A percentile compares a stretch with the other conserved stretches of the same genome.
phyloP scores from a whole-genome alignment of 2,329 filamentous ascomycete genomes.

The Cercospora sp. region DNA sequence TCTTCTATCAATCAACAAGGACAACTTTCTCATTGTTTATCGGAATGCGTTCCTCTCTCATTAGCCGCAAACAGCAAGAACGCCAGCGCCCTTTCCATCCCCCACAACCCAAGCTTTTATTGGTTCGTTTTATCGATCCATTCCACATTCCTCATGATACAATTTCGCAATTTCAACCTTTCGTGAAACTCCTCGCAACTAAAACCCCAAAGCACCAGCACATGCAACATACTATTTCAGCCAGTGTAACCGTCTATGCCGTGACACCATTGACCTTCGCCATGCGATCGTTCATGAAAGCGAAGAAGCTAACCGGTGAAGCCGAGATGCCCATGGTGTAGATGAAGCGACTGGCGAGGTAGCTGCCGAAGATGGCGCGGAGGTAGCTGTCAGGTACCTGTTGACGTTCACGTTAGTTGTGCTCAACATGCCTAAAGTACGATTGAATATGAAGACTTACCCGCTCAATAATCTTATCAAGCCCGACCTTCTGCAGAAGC shows the following conservation, averaged over 20 bases:
- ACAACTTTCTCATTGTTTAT: neutral
- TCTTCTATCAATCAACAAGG: neutral
- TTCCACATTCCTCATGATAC: conserved; percentile 16
- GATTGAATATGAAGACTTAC: conserved; percentile 50
- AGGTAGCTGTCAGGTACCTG: conserved; percentile 88
- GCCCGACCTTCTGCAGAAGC: conserved; percentile 82
- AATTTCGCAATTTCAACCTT: neutral
- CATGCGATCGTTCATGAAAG: conserved; percentile 66
- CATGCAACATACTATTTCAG: neutral
- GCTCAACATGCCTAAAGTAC: neutral
- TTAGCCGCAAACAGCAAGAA: neutral
- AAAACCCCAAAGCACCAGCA: neutral
- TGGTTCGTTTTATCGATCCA: conserved; percentile 11
- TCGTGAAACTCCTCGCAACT: neutral
- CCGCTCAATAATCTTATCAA: conserved; percentile 81
- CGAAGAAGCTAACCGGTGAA: conserved; percentile 97
- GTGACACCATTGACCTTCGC: conserved; percentile 25
- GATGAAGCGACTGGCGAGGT: conserved; percentile 90
- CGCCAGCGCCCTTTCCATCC: neutral
- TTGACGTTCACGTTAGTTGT: neutral
- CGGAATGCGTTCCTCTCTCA: neutral
- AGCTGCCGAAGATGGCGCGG: conserved; percentile 92
- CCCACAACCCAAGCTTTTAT: neutral
- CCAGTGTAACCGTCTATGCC: neutral
- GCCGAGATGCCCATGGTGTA: conserved; percentile 92